Conservation (phyloP, 2,329 filamentous ascomycete species). For the Fusarium sp. region DNA sequence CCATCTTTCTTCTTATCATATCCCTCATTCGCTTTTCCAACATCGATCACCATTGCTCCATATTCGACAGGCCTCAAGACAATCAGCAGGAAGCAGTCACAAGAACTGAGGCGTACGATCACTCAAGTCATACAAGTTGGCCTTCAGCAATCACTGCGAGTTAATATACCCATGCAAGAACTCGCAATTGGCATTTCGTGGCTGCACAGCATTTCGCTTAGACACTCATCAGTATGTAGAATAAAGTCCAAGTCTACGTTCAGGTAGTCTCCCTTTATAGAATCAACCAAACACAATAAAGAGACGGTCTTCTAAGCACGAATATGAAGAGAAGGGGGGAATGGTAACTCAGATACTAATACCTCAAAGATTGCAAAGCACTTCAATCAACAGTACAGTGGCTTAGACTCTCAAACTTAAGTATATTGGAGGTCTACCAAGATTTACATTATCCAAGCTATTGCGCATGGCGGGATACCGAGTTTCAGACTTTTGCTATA, state of each 20-base stretch:
- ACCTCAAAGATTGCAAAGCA: not conserved
- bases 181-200: not conserved
- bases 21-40: not conserved
- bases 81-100: not conserved
- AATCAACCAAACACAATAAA: not conserved
- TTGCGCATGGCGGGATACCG: not conserved
- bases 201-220: not conserved
- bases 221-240: not conserved
- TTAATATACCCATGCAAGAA: not conserved
- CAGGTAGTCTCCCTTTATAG: not conserved
- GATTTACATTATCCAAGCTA: not conserved
- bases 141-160: not conserved
- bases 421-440: not conserved
- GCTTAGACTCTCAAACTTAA: not conserved
- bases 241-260: not conserved
- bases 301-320: not conserved
- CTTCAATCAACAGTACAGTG: not conserved
- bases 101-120: not conserved
- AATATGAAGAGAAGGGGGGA: not conserved
- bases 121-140: not conserved
- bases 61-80: not conserved
- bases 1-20: not conserved
- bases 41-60: not conserved
- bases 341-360: not conserved
- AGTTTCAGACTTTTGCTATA: not conserved